These are phyloP conservation scores for Collybia sordida DNA, from an alignment of 768 basidiomycete species.

Conservation along the genomic window DNA sequence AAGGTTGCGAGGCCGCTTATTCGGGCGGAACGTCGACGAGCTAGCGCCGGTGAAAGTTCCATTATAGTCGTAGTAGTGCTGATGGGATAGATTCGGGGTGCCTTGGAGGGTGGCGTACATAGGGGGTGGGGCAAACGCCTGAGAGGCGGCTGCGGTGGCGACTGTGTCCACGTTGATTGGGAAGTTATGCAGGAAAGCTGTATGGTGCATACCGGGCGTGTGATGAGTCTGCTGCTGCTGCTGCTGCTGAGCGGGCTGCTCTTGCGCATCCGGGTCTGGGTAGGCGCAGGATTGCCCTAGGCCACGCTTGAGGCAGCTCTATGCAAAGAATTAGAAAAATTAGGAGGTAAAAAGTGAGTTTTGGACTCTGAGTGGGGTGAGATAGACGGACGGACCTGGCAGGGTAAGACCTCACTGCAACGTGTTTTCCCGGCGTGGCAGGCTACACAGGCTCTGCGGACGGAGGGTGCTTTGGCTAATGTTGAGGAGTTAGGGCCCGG, in stretches of 20 bases:
- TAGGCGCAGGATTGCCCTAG: constrained; percentile 70
- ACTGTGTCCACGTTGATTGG: constrained; percentile 18
- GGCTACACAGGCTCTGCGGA: constrained; percentile 76
- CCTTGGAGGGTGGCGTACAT: constrained; percentile 48
- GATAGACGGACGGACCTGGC: constrained; percentile 54
- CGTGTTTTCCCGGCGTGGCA: constrained; percentile 84
- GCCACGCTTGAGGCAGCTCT: constrained; percentile 85
- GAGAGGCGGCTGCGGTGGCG: constrained; percentile 33
- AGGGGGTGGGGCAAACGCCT: constrained; percentile 44
- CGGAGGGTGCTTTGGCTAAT: constrained; percentile 77
- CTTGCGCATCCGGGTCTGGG: constrained; percentile 69
- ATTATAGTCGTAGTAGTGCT: constrained; percentile 81
- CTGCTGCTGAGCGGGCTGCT: no score
- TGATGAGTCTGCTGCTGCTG: constrained; percentile 37
- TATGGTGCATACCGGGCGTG: constrained; percentile 31
- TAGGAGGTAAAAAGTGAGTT: constrained; percentile 3
- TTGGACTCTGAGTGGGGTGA: neutral
- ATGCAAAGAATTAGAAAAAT: constrained; percentile 12
- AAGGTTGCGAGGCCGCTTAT: constrained; percentile 74
- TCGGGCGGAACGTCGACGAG: constrained; percentile 76
- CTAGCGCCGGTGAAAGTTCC: constrained; percentile 67
- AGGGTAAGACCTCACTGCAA: constrained; percentile 80
- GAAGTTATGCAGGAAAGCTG: constrained; percentile 12
- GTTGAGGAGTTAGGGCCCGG: constrained; percentile 16
- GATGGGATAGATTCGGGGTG: constrained; percentile 52